Conservation (phyloP, 2,329 filamentous ascomycete genomes). For the Thyridium curvatum region DNA sequence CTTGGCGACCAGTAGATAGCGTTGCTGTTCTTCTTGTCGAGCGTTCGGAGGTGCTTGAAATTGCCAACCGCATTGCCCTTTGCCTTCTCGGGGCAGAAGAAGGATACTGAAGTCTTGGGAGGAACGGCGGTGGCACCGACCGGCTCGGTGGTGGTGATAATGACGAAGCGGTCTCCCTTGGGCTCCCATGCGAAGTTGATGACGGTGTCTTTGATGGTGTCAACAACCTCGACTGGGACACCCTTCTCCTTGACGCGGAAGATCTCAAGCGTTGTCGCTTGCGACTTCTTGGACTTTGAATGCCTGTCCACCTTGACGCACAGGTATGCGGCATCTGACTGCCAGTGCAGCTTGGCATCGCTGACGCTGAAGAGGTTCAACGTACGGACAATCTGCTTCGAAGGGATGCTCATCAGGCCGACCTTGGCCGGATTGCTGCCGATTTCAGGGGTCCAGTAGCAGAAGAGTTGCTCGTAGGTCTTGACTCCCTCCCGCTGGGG, state of each 20-base stretch:
- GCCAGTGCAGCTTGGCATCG: slow-evolving; percentile 98
- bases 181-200: slow-evolving; percentile 99
- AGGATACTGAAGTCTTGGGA: slow-evolving; percentile 90
- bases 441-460: slow-evolving; percentile 98
- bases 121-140: slow-evolving; percentile 71
- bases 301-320: slow-evolving; percentile 98
- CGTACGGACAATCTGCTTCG: slow-evolving; percentile 88
- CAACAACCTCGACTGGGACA: slow-evolving; percentile 95
- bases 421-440: slow-evolving; percentile 98
- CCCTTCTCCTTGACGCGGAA: slow-evolving; percentile 98
- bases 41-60: slow-evolving; percentile 91
- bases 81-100: slow-evolving; percentile 94
- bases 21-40: slow-evolving; percentile 99
- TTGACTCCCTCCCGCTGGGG: slow-evolving; percentile 80
- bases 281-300: slow-evolving; percentile 97
- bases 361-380: slow-evolving; percentile 97
- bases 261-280: slow-evolving; percentile 95
- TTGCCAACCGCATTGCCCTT: slow-evolving; percentile 79
- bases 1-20: slow-evolving; percentile 98
- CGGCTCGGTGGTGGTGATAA: slow-evolving; percentile 90
- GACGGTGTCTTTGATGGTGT: slow-evolving; percentile 95
- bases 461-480: slow-evolving; percentile 90
- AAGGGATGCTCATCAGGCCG: slow-evolving; percentile 90
- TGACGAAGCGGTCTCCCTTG: slow-evolving; percentile 93
- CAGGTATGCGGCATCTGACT: slow-evolving; percentile 87